phyloP scores from a whole-genome alignment of 1,284 basidiomycete species.

The Sparassis latifolia region DNA sequence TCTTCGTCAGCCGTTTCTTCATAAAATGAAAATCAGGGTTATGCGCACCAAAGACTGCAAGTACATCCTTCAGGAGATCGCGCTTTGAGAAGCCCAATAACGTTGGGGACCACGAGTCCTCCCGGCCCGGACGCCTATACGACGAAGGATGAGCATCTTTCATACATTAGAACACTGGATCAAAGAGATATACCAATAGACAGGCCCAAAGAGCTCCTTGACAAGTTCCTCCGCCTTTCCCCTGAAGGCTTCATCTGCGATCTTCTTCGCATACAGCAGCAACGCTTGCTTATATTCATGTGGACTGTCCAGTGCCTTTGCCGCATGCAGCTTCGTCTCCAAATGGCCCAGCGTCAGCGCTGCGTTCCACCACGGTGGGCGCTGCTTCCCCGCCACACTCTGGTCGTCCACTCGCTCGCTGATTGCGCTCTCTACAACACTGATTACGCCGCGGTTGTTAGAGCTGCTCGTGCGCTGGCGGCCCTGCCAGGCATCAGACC shows the following conservation, averaged over 20 bases:
- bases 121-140: constrained; percentile 55
- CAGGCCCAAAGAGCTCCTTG: constrained; percentile 80
- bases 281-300: constrained; percentile 76
- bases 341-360: constrained; percentile 81
- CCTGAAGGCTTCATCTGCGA: constrained; percentile 82
- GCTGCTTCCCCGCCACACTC: constrained; percentile 26
- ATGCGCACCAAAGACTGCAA: constrained; percentile 65
- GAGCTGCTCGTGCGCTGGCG: constrained; percentile 43
- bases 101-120: constrained; percentile 60
- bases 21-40: background rate
- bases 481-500: constrained; percentile 76
- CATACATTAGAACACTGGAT: background rate
- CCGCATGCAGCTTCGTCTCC: constrained; percentile 72
- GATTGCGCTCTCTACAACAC: constrained; percentile 50
- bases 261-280: constrained; percentile 69
- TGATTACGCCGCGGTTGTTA: constrained; percentile 42
- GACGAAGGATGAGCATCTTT: background rate
- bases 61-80: constrained; percentile 73
- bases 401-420: constrained; percentile 35
- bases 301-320: constrained; percentile 70
- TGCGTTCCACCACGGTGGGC: constrained; percentile 71
- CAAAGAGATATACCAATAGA: constrained; percentile 60
- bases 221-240: constrained; percentile 85
- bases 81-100: constrained; percentile 70
- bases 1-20: background rate